A percentile compares a stretch with the other conserved stretches of the same genome.
Evolutionary conservation across 805 yeast genomes (phyloP).

Genomic region (Ogataea dorogensis): DNA sequence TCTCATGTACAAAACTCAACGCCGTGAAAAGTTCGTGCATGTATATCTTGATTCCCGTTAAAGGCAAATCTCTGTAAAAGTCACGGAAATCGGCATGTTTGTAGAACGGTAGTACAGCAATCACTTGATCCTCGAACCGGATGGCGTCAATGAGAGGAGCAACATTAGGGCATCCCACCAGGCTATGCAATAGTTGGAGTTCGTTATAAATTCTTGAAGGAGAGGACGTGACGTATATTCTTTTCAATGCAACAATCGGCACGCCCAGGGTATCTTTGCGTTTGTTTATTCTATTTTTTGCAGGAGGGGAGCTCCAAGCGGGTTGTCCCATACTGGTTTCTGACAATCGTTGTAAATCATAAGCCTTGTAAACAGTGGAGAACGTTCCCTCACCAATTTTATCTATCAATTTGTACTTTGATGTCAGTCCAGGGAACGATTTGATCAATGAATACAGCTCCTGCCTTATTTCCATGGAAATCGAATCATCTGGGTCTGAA

Average conservation of each 20-base stretch:
- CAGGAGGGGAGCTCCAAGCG: slow-evolving; percentile 32
- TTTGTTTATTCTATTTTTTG: slow-evolving; percentile 15
- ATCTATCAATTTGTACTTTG: slow-evolving; percentile 39
- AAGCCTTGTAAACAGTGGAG: slow-evolving; percentile 68
- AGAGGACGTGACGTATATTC: slow-evolving; percentile 92
- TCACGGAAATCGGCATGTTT: slow-evolving; percentile 88
- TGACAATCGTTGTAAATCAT: slow-evolving; percentile 31
- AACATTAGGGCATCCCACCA: slow-evolving; percentile 68
- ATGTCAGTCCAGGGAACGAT: slow-evolving; percentile 32
- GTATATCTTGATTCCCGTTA: slow-evolving; percentile 77
- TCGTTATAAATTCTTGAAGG: slow-evolving; percentile 91
- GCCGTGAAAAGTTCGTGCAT: slow-evolving; percentile 77
- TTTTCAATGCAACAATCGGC: slow-evolving; percentile 75
- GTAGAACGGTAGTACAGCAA: slow-evolving; percentile 89
- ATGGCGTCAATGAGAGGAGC: slow-evolving; percentile 90
- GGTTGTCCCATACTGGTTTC: slow-evolving; percentile 24
- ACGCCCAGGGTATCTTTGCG: slow-evolving; percentile 25
- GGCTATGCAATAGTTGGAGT: slow-evolving; percentile 66
- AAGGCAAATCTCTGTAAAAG: slow-evolving; percentile 76
- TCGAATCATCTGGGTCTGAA: slow-evolving; percentile 12
- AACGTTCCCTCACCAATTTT: slow-evolving; percentile 83
- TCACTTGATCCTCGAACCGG: slow-evolving; percentile 85
- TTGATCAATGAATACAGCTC: slow-evolving; percentile 33
- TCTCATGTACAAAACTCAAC: slow-evolving; percentile 69
- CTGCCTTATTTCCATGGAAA: slow-evolving; percentile 29